Conservation (phyloP, 352 stramenopile species). For the Phytopythium vexans region DNA sequence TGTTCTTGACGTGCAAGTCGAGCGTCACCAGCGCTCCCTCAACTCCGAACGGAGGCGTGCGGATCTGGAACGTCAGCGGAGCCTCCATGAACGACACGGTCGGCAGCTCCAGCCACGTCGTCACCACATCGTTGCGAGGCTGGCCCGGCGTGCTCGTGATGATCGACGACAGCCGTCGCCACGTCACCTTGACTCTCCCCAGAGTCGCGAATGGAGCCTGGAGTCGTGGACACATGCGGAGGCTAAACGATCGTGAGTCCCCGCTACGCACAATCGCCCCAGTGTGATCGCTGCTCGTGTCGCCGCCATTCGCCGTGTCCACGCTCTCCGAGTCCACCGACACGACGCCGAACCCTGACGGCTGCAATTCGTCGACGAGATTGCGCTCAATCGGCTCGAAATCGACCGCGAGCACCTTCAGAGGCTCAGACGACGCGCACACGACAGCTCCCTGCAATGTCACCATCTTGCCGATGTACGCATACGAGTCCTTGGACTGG, state of each 20-base stretch:
- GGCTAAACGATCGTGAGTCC: constrained; percentile 58
- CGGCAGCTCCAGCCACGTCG: constrained; percentile 60
- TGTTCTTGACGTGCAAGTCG: constrained; percentile 66
- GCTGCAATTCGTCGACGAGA: constrained; percentile 22
- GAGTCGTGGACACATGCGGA: constrained; percentile 48
- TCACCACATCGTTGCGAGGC: constrained; percentile 50
- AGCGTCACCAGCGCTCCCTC: constrained; percentile 57
- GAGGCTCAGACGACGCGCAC: constrained; percentile 45
- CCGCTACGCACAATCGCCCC: constrained; percentile 46
- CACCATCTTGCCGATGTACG: constrained; percentile 62
- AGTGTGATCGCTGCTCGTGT: constrained; percentile 14
- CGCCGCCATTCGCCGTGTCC: neutral
- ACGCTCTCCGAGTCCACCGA: constrained; percentile 5
- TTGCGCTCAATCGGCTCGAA: constrained; percentile 44
- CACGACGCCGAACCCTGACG: constrained; percentile 40
- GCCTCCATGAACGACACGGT: constrained; percentile 64
- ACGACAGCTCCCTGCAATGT: constrained; percentile 53
- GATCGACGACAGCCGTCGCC: constrained; percentile 55
- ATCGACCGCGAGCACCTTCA: constrained; percentile 50
- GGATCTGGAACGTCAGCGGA: constrained; percentile 60
- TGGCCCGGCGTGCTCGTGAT: constrained; percentile 26
- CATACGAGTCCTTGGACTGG: constrained; percentile 40
- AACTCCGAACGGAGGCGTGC: constrained; percentile 70
- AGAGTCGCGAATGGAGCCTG: constrained; percentile 46
- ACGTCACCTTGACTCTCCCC: constrained; percentile 55